A percentile compares a stretch with the other conserved stretches of the same genome.
Evolutionary conservation across 306 rosid species (phyloP).

Genomic region (Inga laurina): DNA sequence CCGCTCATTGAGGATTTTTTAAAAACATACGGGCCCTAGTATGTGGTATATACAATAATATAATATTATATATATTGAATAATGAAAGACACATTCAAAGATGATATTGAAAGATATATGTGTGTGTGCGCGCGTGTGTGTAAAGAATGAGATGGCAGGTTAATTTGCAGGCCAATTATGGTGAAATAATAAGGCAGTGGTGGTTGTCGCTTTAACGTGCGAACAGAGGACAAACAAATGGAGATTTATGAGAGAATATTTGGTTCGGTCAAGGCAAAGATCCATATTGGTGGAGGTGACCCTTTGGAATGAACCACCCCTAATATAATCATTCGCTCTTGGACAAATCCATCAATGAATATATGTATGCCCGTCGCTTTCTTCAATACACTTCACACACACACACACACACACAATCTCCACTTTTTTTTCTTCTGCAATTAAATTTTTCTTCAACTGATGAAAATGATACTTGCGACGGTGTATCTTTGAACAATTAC

Average conservation of each 20-base stretch:
- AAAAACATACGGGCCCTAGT: not conserved
- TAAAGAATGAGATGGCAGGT: not conserved
- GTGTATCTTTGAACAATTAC: slow-evolving; percentile 10
- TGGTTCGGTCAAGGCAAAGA: slow-evolving; percentile 35
- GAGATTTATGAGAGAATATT: not conserved
- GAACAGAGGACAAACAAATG: not conserved
- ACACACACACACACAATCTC: not conserved
- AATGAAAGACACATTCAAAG: not conserved
- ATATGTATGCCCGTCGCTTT: slow-evolving; percentile 31
- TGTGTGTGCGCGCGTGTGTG: no score
- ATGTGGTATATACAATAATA: no score
- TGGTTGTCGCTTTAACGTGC: slow-evolving; percentile 27
- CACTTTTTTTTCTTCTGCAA: not conserved
- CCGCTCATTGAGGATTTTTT: not conserved
- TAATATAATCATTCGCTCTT: slow-evolving; percentile 13
- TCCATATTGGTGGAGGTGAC: slow-evolving; percentile 10
- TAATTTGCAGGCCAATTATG: slow-evolving; percentile 18
- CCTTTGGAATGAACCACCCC: slow-evolving; percentile 11
- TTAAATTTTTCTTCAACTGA: not conserved
- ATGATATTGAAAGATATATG: not conserved
- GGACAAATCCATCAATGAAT: slow-evolving; percentile 17
- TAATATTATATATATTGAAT: not conserved
- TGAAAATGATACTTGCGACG: slow-evolving; percentile 24
- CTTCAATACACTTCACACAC: not conserved
- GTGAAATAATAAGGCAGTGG: not conserved